Base-by-base conservation (phyloP, 140 eudicot species). In the Anethum foeniculum region DNA sequence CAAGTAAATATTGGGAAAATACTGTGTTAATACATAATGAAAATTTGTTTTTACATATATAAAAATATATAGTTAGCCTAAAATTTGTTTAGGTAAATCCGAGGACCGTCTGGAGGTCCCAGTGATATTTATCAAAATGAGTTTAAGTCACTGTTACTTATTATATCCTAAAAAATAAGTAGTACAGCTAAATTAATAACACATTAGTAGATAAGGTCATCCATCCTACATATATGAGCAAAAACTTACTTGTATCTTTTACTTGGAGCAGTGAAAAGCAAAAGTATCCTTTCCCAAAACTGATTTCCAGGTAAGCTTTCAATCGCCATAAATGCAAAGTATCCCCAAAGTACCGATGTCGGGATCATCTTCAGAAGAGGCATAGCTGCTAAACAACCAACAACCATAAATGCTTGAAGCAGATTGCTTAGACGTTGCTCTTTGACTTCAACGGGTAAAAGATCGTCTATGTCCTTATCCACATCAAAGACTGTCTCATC, bases 231-330 rank as follows among this genome's bases (percentile, higher is more conserved):
- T 5, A 44, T 25, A 69, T 8, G 8, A 54, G 41, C 10, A 54
- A 82, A 73, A 51, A 81, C 90, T 82, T 86, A 90, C 98, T 88
- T 94, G 89, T 92, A 94, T 90, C 98, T 84, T 86, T 96, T 96
- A 84, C 97, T 90, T 72, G 98, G 98, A 84, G 96, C 94, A 30
- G 97, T 92, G 83, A 94, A 94, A 76, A 94, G 97, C 82, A 89
- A 78, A 43, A 94, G 82, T 73, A 94, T 94, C 80, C 98, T 88
- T 86, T 92, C 98, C 98, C 98, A 94, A 75, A 92, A 94, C 67
- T 94, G 98, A 89, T 94, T 94, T 79, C 98, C 97, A 1, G 98
- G 98, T 83, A 94, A 82, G 86, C 98, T 94, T 81, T 94, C 98
- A 56, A 94, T 92, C 54, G 98, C 98, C 98, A 94, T 94, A 87